phyloP scores from a whole-genome alignment of 2,329 filamentous ascomycete genomes.

The Onygenales sp. region DNA sequence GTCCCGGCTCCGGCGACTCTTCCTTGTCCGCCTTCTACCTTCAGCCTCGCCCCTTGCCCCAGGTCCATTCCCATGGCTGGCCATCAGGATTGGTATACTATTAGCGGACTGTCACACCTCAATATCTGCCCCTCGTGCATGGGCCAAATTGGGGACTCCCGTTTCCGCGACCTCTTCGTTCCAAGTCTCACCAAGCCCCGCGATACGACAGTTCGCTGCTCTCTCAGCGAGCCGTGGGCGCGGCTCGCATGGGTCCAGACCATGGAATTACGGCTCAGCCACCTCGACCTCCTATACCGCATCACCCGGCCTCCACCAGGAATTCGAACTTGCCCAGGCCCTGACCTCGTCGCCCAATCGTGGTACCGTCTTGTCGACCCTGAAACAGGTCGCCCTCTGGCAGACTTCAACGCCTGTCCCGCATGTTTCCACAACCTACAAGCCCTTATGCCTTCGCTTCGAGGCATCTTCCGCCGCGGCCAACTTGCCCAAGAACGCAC shows the following conservation, averaged over 20 bases:
- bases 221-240: slow-evolving; percentile 75
- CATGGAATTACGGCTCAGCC: slow-evolving; percentile 56
- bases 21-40: slow-evolving; percentile 3
- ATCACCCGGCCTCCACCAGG: slow-evolving; percentile 55
- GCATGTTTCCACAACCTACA: slow-evolving; percentile 65
- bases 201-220: slow-evolving; percentile 57
- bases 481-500: slow-evolving; percentile 41
- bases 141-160: slow-evolving; percentile 57
- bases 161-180: slow-evolving; percentile 59
- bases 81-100: slow-evolving; percentile 70
- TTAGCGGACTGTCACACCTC: slow-evolving; percentile 61
- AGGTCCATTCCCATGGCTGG: slow-evolving; percentile 53
- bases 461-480: slow-evolving; percentile 51
- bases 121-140: slow-evolving; percentile 79
- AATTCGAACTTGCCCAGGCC: slow-evolving; percentile 49
- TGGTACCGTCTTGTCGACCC: slow-evolving; percentile 73
- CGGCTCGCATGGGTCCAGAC: slow-evolving; percentile 76
- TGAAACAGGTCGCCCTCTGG: slow-evolving; percentile 52
- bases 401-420: slow-evolving; percentile 66
- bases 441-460: slow-evolving; percentile 62
- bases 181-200: slow-evolving; percentile 49
- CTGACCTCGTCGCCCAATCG: slow-evolving; percentile 45
- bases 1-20: not conserved
- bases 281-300: slow-evolving; percentile 59
- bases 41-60: slow-evolving; percentile 57